Percentiles rank a stretch among this genome's conserved stretches.
These are phyloP conservation scores for Talaromyces ruber DNA, from an alignment of 495 filamentous ascomycete genomes.

Conservation along the genomic window DNA sequence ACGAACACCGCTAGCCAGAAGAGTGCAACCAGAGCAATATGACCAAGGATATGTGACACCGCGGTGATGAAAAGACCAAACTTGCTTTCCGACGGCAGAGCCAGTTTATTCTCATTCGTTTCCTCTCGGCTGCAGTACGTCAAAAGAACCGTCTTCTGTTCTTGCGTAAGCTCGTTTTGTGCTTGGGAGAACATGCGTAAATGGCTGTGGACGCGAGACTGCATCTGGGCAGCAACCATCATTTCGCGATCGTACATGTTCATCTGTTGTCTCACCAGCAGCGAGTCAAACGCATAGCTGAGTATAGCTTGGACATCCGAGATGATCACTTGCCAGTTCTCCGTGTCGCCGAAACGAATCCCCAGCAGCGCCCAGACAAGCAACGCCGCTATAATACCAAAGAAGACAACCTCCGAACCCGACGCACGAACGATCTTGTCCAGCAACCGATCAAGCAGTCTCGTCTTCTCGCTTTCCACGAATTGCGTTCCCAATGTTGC, in stretches of 20 bases:
- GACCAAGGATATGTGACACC: constrained; percentile 17
- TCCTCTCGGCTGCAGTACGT: constrained; percentile 5
- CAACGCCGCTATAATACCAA: constrained; percentile 16
- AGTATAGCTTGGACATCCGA: constrained; percentile 29
- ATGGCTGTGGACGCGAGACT: constrained; percentile 23
- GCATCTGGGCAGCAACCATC: constrained; percentile 15
- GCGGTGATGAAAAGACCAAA: constrained; percentile 14
- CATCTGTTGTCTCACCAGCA: constrained; percentile 29
- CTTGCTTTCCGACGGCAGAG: constrained; percentile 8
- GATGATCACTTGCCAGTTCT: constrained; percentile 27
- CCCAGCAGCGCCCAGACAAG: constrained; percentile 21
- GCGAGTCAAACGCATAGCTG: constrained; percentile 28
- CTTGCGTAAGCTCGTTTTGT: constrained; percentile 13
- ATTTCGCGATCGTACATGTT: constrained; percentile 20
- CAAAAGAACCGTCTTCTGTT: constrained; percentile 5
- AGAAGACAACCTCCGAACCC: constrained; percentile 20
- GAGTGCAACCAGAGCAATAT: constrained; percentile 15
- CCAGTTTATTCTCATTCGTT: constrained; percentile 8
- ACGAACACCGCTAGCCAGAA: constrained; percentile 28
- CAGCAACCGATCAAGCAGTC: constrained; percentile 23
- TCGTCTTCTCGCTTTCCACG: constrained; percentile 2
- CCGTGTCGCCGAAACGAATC: constrained; percentile 17
- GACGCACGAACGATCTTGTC: constrained; percentile 17
- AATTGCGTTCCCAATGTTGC: too few relatives aligned
- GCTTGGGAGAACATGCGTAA: constrained; percentile 19